phyloP scores from a whole-genome alignment of 2,329 filamentous ascomycete genomes.

The Diplodia sapinea region DNA sequence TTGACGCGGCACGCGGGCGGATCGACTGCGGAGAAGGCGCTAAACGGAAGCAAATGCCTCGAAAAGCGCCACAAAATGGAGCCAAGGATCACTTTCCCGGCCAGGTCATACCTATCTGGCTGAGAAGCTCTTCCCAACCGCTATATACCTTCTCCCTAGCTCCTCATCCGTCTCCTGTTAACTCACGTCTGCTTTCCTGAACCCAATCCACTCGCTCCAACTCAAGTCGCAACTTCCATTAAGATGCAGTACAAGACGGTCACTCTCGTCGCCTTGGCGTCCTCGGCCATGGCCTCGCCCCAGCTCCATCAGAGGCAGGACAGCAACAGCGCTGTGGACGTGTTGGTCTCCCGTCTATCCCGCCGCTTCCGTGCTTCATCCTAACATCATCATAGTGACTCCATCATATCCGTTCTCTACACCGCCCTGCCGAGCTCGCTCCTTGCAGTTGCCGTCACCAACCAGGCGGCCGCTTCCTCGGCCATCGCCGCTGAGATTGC shows the following conservation, averaged over 20 bases:
- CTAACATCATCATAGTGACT: not conserved
- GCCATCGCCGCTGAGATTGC: constrained; percentile 52
- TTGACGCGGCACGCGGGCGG: constrained; percentile 19
- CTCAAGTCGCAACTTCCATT: not conserved
- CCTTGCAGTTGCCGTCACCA: constrained; percentile 49
- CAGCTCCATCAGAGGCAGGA: constrained; percentile 20
- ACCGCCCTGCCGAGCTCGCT: constrained; percentile 53
- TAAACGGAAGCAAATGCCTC: constrained; percentile 15
- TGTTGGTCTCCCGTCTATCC: not conserved
- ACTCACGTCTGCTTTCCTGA: not conserved
- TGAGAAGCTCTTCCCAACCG: constrained; percentile 16
- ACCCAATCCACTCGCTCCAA: constrained; percentile 1
- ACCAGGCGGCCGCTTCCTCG: constrained; percentile 49
- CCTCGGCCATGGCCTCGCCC: constrained; percentile 33
- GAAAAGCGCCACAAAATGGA: constrained; percentile 1
- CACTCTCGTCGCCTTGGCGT: constrained; percentile 41
- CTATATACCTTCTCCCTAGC: not conserved
- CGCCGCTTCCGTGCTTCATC: too few relatives aligned
- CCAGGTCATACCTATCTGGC: constrained; percentile 5
- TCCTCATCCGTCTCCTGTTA: constrained; percentile 24
- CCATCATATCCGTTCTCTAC: constrained; percentile 43
- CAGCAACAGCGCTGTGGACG: constrained; percentile 5
- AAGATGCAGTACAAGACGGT: constrained; percentile 44
- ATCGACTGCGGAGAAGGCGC: constrained; percentile 22
- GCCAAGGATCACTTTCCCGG: constrained; percentile 6